Percentiles rank a stretch among this genome's conserved stretches.
phyloP scores from a whole-genome alignment of 768 basidiomycete species.

The Suillus cothurnatus region DNA sequence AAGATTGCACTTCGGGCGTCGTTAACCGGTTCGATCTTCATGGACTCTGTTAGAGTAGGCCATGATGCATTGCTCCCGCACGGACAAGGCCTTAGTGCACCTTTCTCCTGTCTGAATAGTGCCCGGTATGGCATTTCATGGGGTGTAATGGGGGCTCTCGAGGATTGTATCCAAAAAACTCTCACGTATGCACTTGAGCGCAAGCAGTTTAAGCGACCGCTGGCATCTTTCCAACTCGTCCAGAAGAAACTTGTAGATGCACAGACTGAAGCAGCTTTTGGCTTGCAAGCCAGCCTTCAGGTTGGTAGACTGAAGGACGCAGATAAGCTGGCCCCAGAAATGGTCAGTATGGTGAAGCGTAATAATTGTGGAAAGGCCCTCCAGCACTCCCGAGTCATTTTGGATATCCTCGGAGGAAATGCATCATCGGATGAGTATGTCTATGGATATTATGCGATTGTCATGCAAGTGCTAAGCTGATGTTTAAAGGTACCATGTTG shows the following conservation, averaged over 20 bases:
- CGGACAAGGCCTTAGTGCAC: slow-evolving; percentile 74
- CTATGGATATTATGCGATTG: background rate
- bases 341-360: slow-evolving; percentile 93
- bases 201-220: slow-evolving; percentile 84
- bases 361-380: slow-evolving; percentile 97
- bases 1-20: slow-evolving; percentile 90
- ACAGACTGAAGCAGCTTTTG: slow-evolving; percentile 81
- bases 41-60: slow-evolving; percentile 85
- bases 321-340: slow-evolving; percentile 76
- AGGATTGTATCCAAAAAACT: slow-evolving; percentile 82
- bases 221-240: slow-evolving; percentile 95
- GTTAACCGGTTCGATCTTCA: slow-evolving; percentile 83
- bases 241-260: slow-evolving; percentile 98
- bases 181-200: slow-evolving; percentile 87
- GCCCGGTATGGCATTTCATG: slow-evolving; percentile 89
- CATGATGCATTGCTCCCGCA: slow-evolving; percentile 77
- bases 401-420: slow-evolving; percentile 95
- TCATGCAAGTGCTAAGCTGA: background rate
- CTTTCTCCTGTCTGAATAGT: slow-evolving; percentile 92
- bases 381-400: slow-evolving; percentile 72
- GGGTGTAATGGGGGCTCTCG: slow-evolving; percentile 95
- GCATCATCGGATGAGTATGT: slow-evolving; percentile 90
- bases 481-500: slow-evolving; percentile 77
- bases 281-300: slow-evolving; percentile 74
- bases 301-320: slow-evolving; percentile 87